A percentile compares a stretch with the other conserved stretches of the same genome.
Conservation (phyloP, 2,329 filamentous ascomycete genomes). For the Chaetomiaceae sp. region DNA sequence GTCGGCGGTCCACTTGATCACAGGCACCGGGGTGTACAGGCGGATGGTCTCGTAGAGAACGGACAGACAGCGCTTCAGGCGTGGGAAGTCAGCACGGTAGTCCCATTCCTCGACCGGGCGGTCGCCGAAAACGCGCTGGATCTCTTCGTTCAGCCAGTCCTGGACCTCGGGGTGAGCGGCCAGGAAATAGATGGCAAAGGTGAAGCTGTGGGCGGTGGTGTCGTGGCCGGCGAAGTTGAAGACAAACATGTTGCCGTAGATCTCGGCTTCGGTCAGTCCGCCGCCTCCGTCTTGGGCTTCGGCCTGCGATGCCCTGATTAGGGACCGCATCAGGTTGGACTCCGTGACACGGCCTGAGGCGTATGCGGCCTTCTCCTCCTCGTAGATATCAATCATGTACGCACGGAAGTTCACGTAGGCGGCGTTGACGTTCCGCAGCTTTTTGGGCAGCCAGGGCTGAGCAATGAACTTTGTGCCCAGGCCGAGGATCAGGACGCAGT, state of each 20-base stretch:
- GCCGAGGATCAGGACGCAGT: background rate
- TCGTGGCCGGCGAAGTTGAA: conserved; percentile 48
- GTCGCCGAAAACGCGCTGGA: conserved; percentile 24
- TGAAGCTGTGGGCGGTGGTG: conserved; percentile 41
- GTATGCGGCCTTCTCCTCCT: conserved; percentile 24
- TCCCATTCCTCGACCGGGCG: conserved; percentile 27
- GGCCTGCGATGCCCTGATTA: conserved; percentile 12
- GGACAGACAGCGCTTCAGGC: conserved; percentile 35
- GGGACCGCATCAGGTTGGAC: background rate
- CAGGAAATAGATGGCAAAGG: conserved; percentile 37
- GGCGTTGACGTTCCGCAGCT: conserved; percentile 20
- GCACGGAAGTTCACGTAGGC: conserved; percentile 25
- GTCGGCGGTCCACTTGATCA: conserved; percentile 23
- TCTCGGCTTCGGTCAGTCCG: conserved; percentile 35
- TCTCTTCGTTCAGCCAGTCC: conserved; percentile 39
- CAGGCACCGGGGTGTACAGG: conserved; percentile 32
- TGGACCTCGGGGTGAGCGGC: conserved; percentile 39
- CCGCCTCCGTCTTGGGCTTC: background rate
- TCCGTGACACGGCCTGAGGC: background rate
- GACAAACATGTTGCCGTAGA: too few species aligned
- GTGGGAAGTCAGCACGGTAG: conserved; percentile 33
- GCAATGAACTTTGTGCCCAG: background rate
- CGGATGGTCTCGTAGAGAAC: conserved; percentile 38
- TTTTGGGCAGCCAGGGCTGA: conserved; percentile 26
- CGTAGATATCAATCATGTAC: conserved; percentile 28